Evolutionary conservation across 208 protist genomes (phyloP).

Genomic region (Acanthamoeba triangularis): DNA sequence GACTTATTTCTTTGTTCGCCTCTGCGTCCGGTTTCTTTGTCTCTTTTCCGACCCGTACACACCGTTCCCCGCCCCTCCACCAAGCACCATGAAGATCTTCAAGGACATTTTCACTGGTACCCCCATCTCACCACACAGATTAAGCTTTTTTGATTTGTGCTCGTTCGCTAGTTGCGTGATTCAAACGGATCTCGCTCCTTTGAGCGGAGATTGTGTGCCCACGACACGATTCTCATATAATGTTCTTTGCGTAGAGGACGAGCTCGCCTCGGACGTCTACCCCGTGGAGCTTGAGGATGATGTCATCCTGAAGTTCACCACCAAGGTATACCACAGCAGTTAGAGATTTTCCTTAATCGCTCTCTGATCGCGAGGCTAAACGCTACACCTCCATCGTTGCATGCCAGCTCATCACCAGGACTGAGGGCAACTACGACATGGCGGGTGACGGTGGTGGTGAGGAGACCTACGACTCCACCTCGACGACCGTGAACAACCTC

Average conservation of each 20-base stretch:
- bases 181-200: not conserved
- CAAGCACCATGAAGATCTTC: constrained; percentile 64
- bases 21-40: constrained; percentile 19
- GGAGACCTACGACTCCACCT: constrained; percentile 74
- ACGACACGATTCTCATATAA: too few relatives aligned
- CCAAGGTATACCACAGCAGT: constrained; percentile 74
- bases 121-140: not conserved
- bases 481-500: constrained; percentile 83
- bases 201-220: not conserved
- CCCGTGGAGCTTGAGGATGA: constrained; percentile 57
- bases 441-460: constrained; percentile 63
- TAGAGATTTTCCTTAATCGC: not conserved
- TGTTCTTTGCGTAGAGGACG: constrained; percentile 68
- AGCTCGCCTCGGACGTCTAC: constrained; percentile 84
- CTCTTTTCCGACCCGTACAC: constrained; percentile 3
- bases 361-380: not conserved
- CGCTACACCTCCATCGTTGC: not conserved
- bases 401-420: constrained; percentile 75
- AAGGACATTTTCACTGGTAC: constrained; percentile 78
- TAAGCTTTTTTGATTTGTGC: not conserved
- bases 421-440: constrained; percentile 74
- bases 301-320: constrained; percentile 82
- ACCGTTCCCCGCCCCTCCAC: not conserved
- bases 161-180: not conserved
- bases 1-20: constrained; percentile 37